Evolutionary conservation across 495 filamentous ascomycete species (phyloP), one percentile per base, ranked within the genome.

Genomic region (Podospora didyma): DNA sequence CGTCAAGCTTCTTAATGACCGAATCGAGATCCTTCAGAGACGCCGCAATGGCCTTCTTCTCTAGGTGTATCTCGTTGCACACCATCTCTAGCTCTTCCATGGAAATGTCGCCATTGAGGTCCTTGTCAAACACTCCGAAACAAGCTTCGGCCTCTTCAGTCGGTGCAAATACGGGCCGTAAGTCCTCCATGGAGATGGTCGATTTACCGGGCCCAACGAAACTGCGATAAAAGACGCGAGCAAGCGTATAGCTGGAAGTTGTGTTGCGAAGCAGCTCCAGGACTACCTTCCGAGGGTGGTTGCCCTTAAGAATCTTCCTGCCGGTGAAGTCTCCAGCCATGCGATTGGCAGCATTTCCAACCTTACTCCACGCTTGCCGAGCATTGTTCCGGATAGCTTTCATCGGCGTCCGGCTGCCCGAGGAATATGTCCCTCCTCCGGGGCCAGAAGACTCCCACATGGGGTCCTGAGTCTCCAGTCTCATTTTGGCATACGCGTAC

Each of bases 271-370:
- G 77, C 10, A 98, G 76, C 45, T 88, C 83, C 12, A 95, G 71
- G n/a, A 83, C 62, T 80, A 97, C 90, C 71, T 93, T 91, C 51
- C 90, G 82, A 11, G 94, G 91, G 62, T 96, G 90, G 34, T 75
- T 87, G 72, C 87, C 90, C 46, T 83, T 81, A 17, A 78, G 82
- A n/a, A 89, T 79, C 58, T 83, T 79, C 41, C 83, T 85, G 14
- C 94, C 93, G 2, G 92, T 96, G 62, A 98, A 93, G 69, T 98
- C 93, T 12, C 91, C 92, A n/a, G 92, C 93, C 46, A 97, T 85
- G 47, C 90, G 92, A 11, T 86, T 91, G 10, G 92, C 89, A 9
- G 92, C 81, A 66, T 93, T 88, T n/a, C 92, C 90, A 56, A 96
- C 86, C 66, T 85, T 92, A 61, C 79, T 85, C 64, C 90, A 79